Evolutionary conservation across 192 early-diverging fungal genomes (phyloP).

Genomic region (Coemansia sp.): DNA sequence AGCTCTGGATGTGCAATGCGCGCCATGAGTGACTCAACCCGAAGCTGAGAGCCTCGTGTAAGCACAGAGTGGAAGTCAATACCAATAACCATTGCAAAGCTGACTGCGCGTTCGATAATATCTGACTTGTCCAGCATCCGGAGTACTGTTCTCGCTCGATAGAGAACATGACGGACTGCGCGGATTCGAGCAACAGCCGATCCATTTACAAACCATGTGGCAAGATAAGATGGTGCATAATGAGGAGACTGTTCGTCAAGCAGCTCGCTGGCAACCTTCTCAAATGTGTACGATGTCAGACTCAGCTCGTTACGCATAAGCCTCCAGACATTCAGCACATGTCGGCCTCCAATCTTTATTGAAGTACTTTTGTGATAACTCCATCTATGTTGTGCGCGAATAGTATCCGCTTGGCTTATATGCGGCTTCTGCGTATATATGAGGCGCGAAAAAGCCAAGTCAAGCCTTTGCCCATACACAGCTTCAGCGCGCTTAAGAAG

Average conservation of each 20-base stretch:
- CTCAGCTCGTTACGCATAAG: conserved; percentile 75
- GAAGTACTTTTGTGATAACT: conserved; percentile 63
- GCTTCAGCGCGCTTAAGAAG: conserved; percentile 60
- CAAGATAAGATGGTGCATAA: conserved; percentile 59
- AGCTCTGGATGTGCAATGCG: conserved; percentile 76
- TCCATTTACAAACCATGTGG: conserved; percentile 64
- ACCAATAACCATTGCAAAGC: conserved; percentile 89
- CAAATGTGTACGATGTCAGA: conserved; percentile 76
- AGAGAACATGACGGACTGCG: conserved; percentile 64
- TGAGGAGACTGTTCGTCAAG: conserved; percentile 71
- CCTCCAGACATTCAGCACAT: conserved; percentile 88
- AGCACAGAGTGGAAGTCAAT: conserved; percentile 86
- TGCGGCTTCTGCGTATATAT: not conserved
- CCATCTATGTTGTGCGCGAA: conserved; percentile 47
- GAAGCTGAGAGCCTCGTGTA: conserved; percentile 87
- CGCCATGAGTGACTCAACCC: conserved; percentile 78
- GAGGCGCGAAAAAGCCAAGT: conserved; percentile 55
- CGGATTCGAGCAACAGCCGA: conserved; percentile 58
- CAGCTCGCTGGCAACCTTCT: conserved; percentile 70
- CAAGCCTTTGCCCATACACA: conserved; percentile 52
- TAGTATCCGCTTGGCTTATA: not conserved
- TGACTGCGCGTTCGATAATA: conserved; percentile 68
- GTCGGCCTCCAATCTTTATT: conserved; percentile 68
- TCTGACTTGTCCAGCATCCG: conserved; percentile 71
- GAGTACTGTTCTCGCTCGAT: conserved; percentile 64